Evolutionary conservation across 2,329 filamentous ascomycete species (phyloP).

Genomic region (Colletotrichum zoysiae): DNA sequence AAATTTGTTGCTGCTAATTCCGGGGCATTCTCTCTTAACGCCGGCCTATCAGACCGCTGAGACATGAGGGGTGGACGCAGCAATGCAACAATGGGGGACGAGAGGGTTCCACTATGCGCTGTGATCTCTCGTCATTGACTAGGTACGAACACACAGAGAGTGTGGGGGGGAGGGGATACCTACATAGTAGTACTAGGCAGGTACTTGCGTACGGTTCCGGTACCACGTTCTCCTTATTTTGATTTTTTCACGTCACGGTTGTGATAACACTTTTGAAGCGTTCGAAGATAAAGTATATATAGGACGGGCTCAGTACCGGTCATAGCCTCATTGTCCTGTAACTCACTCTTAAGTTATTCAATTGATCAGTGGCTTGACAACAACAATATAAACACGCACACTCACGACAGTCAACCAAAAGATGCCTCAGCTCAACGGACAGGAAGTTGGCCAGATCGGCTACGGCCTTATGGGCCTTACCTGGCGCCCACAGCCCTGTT

Average conservation of each 20-base stretch:
- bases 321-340: conserved; percentile 14
- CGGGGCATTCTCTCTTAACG: conserved; percentile 11
- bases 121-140: neutral
- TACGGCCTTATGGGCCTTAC: conserved; percentile 68
- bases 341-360: neutral
- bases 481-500: conserved; percentile 54
- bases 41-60: neutral
- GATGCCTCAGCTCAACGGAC: conserved; percentile 55
- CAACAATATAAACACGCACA: neutral
- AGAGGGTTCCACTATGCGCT: neutral
- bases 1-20: conserved; percentile 22
- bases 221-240: neutral
- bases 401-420: conserved; percentile 19
- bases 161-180: neutral
- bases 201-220: neutral
- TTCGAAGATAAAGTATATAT: conserved; percentile 2
- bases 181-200: neutral
- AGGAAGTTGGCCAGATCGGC: conserved; percentile 63
- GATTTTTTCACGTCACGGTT: neutral
- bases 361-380: neutral
- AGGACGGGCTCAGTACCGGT: neutral
- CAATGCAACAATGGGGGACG: neutral
- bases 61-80: neutral
- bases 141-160: neutral
- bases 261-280: conserved; percentile 3